Conservation (phyloP, 768 basidiomycete genomes). For the Trametes villosa region DNA sequence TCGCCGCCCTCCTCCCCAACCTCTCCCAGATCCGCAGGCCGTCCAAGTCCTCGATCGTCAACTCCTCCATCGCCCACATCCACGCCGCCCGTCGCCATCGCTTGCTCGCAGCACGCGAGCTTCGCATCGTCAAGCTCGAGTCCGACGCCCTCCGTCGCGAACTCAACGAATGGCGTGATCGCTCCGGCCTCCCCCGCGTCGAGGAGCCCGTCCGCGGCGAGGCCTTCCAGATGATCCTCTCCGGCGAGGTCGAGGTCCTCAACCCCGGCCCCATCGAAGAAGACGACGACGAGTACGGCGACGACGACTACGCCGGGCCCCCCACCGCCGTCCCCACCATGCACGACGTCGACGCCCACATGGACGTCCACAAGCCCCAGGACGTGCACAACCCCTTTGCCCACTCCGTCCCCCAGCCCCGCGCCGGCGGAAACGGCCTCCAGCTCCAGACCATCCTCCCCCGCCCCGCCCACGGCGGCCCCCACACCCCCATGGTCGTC, state of each 20-base stretch:
- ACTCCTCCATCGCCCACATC: conserved; percentile 90
- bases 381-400: conserved; percentile 40
- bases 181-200: conserved; percentile 68
- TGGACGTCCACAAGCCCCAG: conserved; percentile 40
- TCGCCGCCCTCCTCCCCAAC: conserved; percentile 90
- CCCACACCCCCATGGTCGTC: conserved; percentile 50
- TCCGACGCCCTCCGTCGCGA: conserved; percentile 87
- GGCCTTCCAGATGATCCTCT: conserved; percentile 70
- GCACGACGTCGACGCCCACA: conserved; percentile 26
- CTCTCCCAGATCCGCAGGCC: conserved; percentile 91
- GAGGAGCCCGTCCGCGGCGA: conserved; percentile 77
- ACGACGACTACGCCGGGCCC: conserved; percentile 41
- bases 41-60: conserved; percentile 96
- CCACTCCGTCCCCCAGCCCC: conserved; percentile 33
- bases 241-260: conserved; percentile 72
- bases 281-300: conserved; percentile 54
- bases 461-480: conserved; percentile 24
- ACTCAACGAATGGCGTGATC: conserved; percentile 91
- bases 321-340: conserved; percentile 29
- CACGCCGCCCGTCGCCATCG: conserved; percentile 83
- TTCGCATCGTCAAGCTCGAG: conserved; percentile 79
- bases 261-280: conserved; percentile 50
- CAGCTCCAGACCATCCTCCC: conserved; percentile 42
- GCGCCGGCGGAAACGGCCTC: conserved; percentile 18
- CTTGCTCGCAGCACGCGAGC: conserved; percentile 77